Conservation (phyloP, 164 flowering plant genomes). For the Echeveria elegans region DNA sequence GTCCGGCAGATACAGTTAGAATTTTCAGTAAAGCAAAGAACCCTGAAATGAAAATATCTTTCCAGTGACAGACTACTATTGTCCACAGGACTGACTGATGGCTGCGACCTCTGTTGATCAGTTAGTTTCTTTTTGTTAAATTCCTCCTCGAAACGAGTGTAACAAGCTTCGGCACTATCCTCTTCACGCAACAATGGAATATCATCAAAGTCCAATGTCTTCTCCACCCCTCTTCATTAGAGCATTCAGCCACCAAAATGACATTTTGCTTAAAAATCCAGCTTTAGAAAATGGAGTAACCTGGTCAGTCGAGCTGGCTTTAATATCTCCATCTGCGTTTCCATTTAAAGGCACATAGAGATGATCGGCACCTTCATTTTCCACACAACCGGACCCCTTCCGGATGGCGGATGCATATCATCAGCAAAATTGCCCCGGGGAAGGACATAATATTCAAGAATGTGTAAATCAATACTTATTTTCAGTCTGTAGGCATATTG, state of each 20-base stretch:
- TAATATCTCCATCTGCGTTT: too few relatives aligned
- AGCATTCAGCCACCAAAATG: constrained; percentile 72
- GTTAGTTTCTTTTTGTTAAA: constrained; percentile 19
- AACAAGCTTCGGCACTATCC: constrained; percentile 46
- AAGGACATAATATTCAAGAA: constrained; percentile 27
- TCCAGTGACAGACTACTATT: constrained; percentile 35
- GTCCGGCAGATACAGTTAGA: constrained; percentile 36
- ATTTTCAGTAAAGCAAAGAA: constrained; percentile 45
- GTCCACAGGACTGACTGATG: constrained; percentile 28
- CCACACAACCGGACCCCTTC: constrained; percentile 19
- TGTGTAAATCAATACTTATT: constrained; percentile 14
- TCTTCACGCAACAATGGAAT: constrained; percentile 33
- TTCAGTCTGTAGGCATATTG: too few relatives aligned
- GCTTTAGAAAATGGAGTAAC: constrained; percentile 47
- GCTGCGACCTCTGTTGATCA: constrained; percentile 8
- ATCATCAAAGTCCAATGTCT: constrained; percentile 36
- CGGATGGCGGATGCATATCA: constrained; percentile 25
- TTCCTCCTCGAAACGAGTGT: constrained; percentile 25
- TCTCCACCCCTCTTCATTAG: constrained; percentile 43
- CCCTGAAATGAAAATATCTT: constrained; percentile 41
- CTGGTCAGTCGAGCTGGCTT: too few relatives aligned
- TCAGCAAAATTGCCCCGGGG: constrained; percentile 30
- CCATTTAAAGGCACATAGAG: too few relatives aligned
- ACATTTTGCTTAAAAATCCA: constrained; percentile 31
- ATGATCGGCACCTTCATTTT: constrained; percentile 13